Evolutionary conservation across 228 moss, liverwort and hornwort genomes (phyloP).

Genomic region (Sphagnum magellanicum): DNA sequence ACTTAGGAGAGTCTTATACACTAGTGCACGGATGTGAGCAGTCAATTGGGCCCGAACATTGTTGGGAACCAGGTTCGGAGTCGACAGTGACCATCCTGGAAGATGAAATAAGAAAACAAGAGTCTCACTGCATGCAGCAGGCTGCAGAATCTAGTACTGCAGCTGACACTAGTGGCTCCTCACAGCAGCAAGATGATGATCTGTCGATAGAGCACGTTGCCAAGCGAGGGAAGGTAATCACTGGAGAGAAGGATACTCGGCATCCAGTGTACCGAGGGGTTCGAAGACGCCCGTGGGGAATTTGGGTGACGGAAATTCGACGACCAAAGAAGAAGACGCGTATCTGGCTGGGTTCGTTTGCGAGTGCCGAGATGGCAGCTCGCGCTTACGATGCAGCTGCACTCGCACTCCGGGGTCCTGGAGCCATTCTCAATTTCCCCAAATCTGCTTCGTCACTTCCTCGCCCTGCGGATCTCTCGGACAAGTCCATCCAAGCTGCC

Average conservation of each 20-base stretch:
- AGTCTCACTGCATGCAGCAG: background rate
- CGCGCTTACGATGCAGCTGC: constrained; percentile 41
- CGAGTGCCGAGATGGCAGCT: constrained; percentile 22
- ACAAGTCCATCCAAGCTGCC: constrained; percentile 53
- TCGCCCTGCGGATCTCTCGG: constrained; percentile 42
- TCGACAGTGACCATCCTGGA: no score
- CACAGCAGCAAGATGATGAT: no score
- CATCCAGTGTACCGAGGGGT: constrained; percentile 10
- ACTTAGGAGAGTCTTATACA: no score
- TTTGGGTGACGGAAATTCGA: constrained; percentile 10
- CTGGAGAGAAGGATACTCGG: background rate
- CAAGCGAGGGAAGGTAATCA: background rate
- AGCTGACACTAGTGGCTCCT: background rate
- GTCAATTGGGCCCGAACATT: no score
- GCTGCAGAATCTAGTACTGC: background rate
- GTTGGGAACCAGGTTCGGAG: no score
- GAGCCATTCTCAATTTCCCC: constrained; percentile 43
- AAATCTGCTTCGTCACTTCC: constrained; percentile 34
- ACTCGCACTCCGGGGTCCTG: constrained; percentile 30
- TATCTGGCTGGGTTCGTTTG: constrained; percentile 7
- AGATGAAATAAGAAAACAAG: no score
- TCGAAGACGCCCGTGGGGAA: constrained; percentile 8
- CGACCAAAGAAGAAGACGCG: constrained; percentile 7
- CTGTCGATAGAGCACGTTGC: background rate
- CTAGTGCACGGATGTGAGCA: no score